Evolutionary conservation across 169 alveolate genomes (phyloP).

Genomic region (Toxoplasma gondii): DNA sequence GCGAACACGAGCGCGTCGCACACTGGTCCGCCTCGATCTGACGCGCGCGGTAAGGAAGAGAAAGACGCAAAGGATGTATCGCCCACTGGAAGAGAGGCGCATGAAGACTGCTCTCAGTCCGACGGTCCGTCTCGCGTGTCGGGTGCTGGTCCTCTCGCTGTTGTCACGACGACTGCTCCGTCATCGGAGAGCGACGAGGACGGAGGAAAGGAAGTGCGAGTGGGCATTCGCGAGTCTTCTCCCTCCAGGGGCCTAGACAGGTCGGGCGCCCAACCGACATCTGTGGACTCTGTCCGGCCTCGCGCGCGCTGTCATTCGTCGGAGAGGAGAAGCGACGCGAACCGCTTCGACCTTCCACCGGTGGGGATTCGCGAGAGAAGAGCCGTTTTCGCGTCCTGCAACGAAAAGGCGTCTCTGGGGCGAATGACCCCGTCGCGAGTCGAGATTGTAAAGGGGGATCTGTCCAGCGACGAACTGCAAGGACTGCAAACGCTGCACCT

Average conservation of each 20-base stretch:
- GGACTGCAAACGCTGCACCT: constrained; percentile 65
- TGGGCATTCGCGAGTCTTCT: neutral
- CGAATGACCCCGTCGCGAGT: constrained; percentile 61
- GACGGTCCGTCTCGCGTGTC: neutral
- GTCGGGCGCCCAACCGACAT: neutral
- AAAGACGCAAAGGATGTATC: too few species aligned
- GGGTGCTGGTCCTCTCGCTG: neutral
- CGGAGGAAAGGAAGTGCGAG: neutral
- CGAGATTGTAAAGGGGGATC: constrained; percentile 17
- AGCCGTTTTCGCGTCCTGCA: constrained; percentile 44
- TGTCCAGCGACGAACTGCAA: constrained; percentile 54
- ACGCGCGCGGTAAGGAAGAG: neutral
- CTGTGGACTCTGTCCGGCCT: too few species aligned
- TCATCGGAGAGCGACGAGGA: constrained; percentile 15
- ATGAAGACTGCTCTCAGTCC: too few species aligned
- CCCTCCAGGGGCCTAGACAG: neutral
- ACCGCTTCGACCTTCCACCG: constrained; percentile 7
- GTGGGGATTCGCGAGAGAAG: constrained; percentile 22
- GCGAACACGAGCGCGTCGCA: neutral
- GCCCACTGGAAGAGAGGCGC: too few species aligned
- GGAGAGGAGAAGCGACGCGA: neutral
- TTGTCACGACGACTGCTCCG: neutral
- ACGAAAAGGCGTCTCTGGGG: constrained; percentile 30
- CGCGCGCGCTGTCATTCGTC: too few species aligned
- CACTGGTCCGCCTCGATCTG: neutral